Evolutionary conservation across 441 rosid genomes (phyloP).

Genomic region (Corymbia calophylla): DNA sequence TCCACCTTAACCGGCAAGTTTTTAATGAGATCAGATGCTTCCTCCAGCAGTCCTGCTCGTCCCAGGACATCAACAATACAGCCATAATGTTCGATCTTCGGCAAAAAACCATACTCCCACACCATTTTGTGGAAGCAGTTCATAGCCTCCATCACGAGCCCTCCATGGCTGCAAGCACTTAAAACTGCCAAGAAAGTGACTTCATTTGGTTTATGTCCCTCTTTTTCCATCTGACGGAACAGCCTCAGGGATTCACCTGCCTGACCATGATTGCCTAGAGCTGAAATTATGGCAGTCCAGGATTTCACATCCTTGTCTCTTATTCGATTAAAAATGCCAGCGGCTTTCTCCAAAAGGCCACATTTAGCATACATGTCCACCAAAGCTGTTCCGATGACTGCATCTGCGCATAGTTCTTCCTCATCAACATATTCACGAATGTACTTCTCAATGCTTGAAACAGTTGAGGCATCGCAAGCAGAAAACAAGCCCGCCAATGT

Average conservation of each 20-base stretch:
- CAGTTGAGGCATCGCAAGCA: slow-evolving; percentile 38
- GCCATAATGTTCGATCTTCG: slow-evolving; percentile 56
- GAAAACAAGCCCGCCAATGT: slow-evolving; percentile 47
- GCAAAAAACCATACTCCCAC: slow-evolving; percentile 23
- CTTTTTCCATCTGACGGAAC: slow-evolving; percentile 41
- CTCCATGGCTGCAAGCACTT: slow-evolving; percentile 67
- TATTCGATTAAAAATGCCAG: slow-evolving; percentile 32
- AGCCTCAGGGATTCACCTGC: slow-evolving; percentile 36
- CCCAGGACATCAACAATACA: slow-evolving; percentile 62
- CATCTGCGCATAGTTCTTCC: slow-evolving; percentile 35
- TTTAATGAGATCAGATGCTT: slow-evolving; percentile 30
- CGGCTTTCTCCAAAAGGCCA: slow-evolving; percentile 40
- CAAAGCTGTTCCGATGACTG: slow-evolving; percentile 46
- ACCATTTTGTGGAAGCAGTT: slow-evolving; percentile 47
- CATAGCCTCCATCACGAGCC: slow-evolving; percentile 44
- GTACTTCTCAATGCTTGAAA: slow-evolving; percentile 21
- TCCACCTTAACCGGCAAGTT: neutral
- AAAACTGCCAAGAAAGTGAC: slow-evolving; percentile 55
- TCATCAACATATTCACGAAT: slow-evolving; percentile 29
- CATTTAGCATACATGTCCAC: slow-evolving; percentile 58
- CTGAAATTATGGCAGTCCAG: slow-evolving; percentile 63
- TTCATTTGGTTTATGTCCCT: slow-evolving; percentile 45
- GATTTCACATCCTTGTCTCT: slow-evolving; percentile 47
- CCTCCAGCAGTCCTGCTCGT: slow-evolving; percentile 52
- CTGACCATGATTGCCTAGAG: slow-evolving; percentile 46